These are phyloP conservation scores for Tulasnella sp. DNA, from an alignment of 768 basidiomycete genomes.

Conservation along the genomic window DNA sequence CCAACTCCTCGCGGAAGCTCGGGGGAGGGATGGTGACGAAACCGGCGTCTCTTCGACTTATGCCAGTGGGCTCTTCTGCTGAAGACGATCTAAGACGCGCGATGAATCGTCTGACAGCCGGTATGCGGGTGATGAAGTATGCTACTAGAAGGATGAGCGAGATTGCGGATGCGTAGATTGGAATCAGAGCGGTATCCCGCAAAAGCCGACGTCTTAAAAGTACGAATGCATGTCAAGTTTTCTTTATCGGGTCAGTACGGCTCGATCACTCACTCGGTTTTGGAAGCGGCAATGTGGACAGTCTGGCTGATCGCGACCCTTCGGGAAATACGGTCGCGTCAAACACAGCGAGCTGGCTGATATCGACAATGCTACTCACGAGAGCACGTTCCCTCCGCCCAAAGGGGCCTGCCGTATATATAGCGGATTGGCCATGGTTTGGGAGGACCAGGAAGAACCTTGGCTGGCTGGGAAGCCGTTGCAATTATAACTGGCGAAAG, in stretches of 20 bases:
- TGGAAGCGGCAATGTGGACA: neutral
- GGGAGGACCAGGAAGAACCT: neutral
- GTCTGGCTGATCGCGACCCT: neutral
- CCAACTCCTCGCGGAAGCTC: conserved; percentile 40
- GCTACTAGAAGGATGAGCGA: conserved; percentile 42
- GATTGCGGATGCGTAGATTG: conserved; percentile 40
- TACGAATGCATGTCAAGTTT: neutral
- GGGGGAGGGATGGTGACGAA: conserved; percentile 34
- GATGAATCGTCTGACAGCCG: neutral
- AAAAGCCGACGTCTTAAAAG: neutral
- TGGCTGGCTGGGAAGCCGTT: neutral
- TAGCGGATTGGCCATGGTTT: neutral
- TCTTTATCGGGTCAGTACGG: neutral
- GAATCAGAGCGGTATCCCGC: conserved; percentile 39
- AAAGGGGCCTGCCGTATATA: neutral
- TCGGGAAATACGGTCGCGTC: neutral
- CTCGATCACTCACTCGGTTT: neutral
- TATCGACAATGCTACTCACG: neutral
- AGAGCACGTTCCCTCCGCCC: neutral
- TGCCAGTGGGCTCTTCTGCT: neutral
- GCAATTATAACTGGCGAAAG: neutral
- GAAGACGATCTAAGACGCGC: neutral
- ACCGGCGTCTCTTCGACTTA: conserved; percentile 25
- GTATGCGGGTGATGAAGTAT: conserved; percentile 35
- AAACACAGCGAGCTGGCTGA: neutral